Percentiles rank a stretch among this genome's conserved stretches.
phyloP scores from a whole-genome alignment of 1,284 basidiomycete species.

The Earliella scabrosa region DNA sequence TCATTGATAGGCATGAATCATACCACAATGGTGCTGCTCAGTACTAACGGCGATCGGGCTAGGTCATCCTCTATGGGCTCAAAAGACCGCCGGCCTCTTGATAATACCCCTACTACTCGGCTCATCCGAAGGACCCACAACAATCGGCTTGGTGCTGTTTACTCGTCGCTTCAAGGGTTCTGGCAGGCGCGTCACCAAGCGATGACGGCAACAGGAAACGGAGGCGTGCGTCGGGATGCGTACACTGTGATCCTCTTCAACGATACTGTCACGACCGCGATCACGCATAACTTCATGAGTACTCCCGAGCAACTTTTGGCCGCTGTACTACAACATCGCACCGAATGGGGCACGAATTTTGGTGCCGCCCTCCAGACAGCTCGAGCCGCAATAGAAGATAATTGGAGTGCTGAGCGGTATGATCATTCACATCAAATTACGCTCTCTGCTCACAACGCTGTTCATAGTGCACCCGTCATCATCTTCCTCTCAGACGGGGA shows the following conservation, averaged over 20 bases:
- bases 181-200: constrained; percentile 52
- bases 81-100: constrained; percentile 45
- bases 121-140: constrained; percentile 42
- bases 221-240: constrained; percentile 49
- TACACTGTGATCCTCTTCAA: constrained; percentile 63
- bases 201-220: constrained; percentile 33
- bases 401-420: constrained; percentile 63
- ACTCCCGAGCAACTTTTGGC: constrained; percentile 51
- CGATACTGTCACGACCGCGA: constrained; percentile 26
- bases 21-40: neutral
- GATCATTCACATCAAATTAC: neutral
- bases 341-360: constrained; percentile 54
- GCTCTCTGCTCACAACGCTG: neutral
- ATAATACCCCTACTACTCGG: constrained; percentile 47
- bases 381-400: constrained; percentile 45
- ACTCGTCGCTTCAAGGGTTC: constrained; percentile 56
- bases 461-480: constrained; percentile 55
- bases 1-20: constrained; percentile 48
- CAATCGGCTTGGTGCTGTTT: constrained; percentile 62
- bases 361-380: constrained; percentile 43
- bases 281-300: constrained; percentile 54
- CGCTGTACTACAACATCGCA: constrained; percentile 38
- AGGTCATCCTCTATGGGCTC: constrained; percentile 58
- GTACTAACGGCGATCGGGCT: neutral
- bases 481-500: constrained; percentile 69